phyloP scores from a whole-genome alignment of 257 asterid genomes.

The Oldenlandia corymbosa region DNA sequence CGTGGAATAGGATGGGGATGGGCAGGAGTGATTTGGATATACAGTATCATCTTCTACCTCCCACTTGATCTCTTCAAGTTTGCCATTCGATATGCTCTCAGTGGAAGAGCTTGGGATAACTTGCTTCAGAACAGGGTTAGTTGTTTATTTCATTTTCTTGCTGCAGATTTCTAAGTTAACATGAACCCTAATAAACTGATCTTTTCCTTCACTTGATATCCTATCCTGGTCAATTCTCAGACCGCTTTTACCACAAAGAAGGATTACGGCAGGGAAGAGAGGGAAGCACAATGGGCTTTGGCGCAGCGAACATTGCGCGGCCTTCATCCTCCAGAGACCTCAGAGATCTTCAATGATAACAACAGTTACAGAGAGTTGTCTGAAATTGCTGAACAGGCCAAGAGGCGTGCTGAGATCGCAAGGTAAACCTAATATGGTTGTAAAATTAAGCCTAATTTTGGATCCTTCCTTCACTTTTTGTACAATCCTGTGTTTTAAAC shows the following conservation, averaged over 20 bases:
- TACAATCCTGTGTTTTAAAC: too few species aligned
- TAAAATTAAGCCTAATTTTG: too few species aligned
- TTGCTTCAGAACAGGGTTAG: conserved; percentile 41
- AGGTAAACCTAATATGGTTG: conserved; percentile 24
- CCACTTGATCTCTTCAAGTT: conserved; percentile 49
- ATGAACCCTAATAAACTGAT: not conserved
- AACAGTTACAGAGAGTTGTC: conserved; percentile 44
- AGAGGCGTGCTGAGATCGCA: conserved; percentile 56
- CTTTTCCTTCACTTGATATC: not conserved
- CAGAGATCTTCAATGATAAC: conserved; percentile 30
- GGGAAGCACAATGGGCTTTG: conserved; percentile 58
- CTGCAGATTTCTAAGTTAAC: not conserved
- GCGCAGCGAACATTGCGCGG: conserved; percentile 55
- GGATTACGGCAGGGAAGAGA: conserved; percentile 51
- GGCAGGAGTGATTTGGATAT: conserved; percentile 58
- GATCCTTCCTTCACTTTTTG: too few species aligned
- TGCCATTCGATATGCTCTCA: conserved; percentile 29
- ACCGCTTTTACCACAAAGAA: conserved; percentile 50
- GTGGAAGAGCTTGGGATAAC: conserved; percentile 46
- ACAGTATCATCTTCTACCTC: conserved; percentile 41
- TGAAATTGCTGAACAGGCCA: conserved; percentile 57
- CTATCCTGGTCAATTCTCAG: conserved; percentile 9
- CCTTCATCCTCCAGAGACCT: conserved; percentile 37
- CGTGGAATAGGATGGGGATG: conserved; percentile 58
- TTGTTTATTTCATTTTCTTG: too few species aligned